These are phyloP conservation scores for Lipomyces spencermartinsiae DNA, from an alignment of 805 yeast genomes.

Conservation along the genomic window DNA sequence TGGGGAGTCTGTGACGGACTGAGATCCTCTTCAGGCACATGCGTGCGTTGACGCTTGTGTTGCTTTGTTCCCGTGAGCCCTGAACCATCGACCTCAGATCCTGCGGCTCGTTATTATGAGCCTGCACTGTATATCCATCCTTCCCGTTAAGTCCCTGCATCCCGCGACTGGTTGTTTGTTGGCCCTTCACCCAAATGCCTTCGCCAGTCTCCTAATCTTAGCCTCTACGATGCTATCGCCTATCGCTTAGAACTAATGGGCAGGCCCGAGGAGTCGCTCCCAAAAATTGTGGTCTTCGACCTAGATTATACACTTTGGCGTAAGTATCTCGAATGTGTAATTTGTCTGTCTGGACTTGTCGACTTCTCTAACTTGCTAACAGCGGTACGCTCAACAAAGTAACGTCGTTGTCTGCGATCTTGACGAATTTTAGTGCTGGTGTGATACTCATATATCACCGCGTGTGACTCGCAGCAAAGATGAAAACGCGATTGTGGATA, in stretches of 20 bases:
- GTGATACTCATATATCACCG: constrained; percentile 71
- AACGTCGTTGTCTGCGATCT: neutral
- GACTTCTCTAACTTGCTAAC: constrained; percentile 11
- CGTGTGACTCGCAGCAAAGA: constrained; percentile 55
- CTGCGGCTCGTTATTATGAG: too few species aligned
- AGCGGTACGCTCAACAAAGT: constrained; percentile 23
- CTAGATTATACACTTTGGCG: constrained; percentile 83
- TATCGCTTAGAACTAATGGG: neutral
- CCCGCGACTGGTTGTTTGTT: too few species aligned
- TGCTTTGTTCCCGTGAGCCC: too few species aligned
- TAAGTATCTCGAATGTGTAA: constrained; percentile 44
- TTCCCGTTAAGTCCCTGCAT: too few species aligned
- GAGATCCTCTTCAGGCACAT: too few species aligned
- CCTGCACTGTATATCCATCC: too few species aligned
- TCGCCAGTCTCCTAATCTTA: too few species aligned
- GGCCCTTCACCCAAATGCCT: too few species aligned
- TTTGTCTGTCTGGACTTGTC: neutral
- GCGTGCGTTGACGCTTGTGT: too few species aligned
- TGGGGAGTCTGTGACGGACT: too few species aligned
- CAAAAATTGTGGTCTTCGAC: constrained; percentile 71
- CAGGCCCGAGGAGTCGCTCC: constrained; percentile 38
- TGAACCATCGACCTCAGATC: too few species aligned
- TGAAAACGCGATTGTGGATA: constrained; percentile 55
- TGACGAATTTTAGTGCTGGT: constrained; percentile 58
- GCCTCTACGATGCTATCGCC: neutral